Evolutionary conservation across 441 rosid species (phyloP).

Genomic region (Raphanus hybrid): DNA sequence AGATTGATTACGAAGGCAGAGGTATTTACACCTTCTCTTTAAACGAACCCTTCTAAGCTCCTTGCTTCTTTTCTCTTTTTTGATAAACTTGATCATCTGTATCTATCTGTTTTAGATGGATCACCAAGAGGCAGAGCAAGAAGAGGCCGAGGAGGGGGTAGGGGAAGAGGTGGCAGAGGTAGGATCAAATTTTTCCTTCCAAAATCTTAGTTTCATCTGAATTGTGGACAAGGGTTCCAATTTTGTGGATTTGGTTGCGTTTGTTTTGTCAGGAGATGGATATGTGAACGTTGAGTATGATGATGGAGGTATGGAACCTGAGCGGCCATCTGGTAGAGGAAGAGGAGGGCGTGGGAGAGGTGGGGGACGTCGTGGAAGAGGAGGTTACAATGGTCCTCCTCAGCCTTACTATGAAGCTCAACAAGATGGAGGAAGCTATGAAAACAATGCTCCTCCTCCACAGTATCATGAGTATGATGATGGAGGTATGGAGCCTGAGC

Average conservation of each 20-base stretch:
- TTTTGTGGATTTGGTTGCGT: neutral
- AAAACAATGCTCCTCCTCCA: constrained; percentile 52
- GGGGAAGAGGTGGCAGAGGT: constrained; percentile 77
- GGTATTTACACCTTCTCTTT: constrained; percentile 49
- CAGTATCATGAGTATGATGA: constrained; percentile 61
- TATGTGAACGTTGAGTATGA: constrained; percentile 63
- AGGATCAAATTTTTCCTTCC: constrained; percentile 12
- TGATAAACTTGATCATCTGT: constrained; percentile 1
- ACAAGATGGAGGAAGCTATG: constrained; percentile 82
- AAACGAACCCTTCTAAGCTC: neutral
- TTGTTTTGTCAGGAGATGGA: constrained; percentile 56
- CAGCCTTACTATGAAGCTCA: constrained; percentile 50
- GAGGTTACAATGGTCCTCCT: constrained; percentile 66
- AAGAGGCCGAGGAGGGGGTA: constrained; percentile 70
- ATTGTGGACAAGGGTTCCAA: neutral
- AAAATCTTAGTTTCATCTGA: neutral
- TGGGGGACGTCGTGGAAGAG: constrained; percentile 74
- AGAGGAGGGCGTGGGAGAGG: constrained; percentile 77
- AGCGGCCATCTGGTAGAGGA: constrained; percentile 63
- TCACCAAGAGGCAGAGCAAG: constrained; percentile 79
- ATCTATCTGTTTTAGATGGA: constrained; percentile 58
- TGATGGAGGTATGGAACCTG: constrained; percentile 74
- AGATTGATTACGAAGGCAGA: constrained; percentile 70
- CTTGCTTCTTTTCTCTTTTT: neutral
- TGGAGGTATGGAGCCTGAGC: constrained; percentile 74